These are phyloP conservation scores for Pichia sp. DNA, from an alignment of 1,139 yeast species.

Conservation along the genomic window DNA sequence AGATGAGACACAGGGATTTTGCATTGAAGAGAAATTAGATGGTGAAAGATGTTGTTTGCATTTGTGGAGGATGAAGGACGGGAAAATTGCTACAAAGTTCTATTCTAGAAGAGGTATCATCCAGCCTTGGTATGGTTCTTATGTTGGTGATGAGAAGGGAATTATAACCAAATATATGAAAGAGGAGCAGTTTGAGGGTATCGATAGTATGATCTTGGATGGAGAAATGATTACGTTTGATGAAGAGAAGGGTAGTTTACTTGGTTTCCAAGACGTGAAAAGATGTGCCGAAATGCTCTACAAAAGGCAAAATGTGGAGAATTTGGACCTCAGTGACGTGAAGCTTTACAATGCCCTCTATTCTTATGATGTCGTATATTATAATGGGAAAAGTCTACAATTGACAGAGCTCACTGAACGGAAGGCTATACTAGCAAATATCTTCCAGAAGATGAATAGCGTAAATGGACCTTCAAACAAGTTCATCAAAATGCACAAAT, in stretches of 20 bases:
- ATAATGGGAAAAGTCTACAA: slow-evolving; percentile 10
- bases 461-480: slow-evolving; percentile 26
- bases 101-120: slow-evolving; percentile 68
- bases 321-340: not conserved
- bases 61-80: slow-evolving; percentile 32
- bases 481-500: slow-evolving; percentile 49
- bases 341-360: slow-evolving; percentile 6
- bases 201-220: slow-evolving; percentile 48
- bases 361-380: slow-evolving; percentile 43
- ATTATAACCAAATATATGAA: slow-evolving; percentile 42
- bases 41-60: slow-evolving; percentile 87
- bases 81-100: slow-evolving; percentile 42
- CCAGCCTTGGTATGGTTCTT: slow-evolving; percentile 70
- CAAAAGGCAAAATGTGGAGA: slow-evolving; percentile 1
- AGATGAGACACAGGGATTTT: slow-evolving; percentile 43
- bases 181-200: slow-evolving; percentile 13
- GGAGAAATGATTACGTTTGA: slow-evolving; percentile 96
- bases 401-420: slow-evolving; percentile 6
- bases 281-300: slow-evolving; percentile 7
- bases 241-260: slow-evolving; percentile 27
- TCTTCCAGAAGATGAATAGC: slow-evolving; percentile 3
- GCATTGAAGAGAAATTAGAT: slow-evolving; percentile 86
- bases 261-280: slow-evolving; percentile 15
- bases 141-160: slow-evolving; percentile 34
- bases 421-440: slow-evolving; percentile 3